Evolutionary conservation across 2,329 filamentous ascomycete genomes (phyloP).

Genomic region (Stenocarpella maydis): DNA sequence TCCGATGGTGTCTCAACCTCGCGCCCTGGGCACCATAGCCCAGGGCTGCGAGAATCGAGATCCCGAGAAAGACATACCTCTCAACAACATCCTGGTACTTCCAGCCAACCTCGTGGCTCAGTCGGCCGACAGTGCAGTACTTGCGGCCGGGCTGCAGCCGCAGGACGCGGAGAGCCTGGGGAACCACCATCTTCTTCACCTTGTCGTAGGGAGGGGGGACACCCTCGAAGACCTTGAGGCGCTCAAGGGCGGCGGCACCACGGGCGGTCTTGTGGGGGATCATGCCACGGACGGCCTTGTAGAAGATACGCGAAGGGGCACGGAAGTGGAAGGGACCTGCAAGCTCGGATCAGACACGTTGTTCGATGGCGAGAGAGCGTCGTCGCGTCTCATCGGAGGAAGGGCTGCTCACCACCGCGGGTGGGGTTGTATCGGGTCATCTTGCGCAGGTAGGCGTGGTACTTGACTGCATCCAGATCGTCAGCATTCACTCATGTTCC

Average conservation of each 20-base stretch:
- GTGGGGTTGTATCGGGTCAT: slow-evolving; percentile 99
- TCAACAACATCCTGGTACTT: slow-evolving; percentile 99
- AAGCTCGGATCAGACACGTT: slow-evolving; percentile 54
- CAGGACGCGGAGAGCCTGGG: slow-evolving; percentile 95
- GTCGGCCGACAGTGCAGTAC: slow-evolving; percentile 98
- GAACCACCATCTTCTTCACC: slow-evolving; percentile 99
- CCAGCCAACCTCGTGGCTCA: slow-evolving; percentile 99
- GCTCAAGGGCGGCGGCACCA: slow-evolving; percentile 94
- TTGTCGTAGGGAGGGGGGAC: slow-evolving; percentile 99
- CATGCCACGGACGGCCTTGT: slow-evolving; percentile 99
- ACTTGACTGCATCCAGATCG: slow-evolving; percentile 83
- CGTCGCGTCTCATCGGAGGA: slow-evolving; percentile 35
- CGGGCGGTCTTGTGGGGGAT: slow-evolving; percentile 99
- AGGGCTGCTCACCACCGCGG: slow-evolving; percentile 79
- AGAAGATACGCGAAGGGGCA: slow-evolving; percentile 98
- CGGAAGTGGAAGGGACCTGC: slow-evolving; percentile 99
- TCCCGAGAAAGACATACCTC: slow-evolving; percentile 72
- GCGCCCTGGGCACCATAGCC: neutral
- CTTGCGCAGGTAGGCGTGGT: slow-evolving; percentile 99
- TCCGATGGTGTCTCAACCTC: slow-evolving; percentile 34
- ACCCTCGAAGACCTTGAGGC: slow-evolving; percentile 99
- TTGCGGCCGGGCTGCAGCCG: slow-evolving; percentile 98
- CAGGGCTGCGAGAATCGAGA: neutral
- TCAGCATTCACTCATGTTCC: slow-evolving; percentile 59
- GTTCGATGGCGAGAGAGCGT: slow-evolving; percentile 43